phyloP scores from a whole-genome alignment of 768 basidiomycete species.

The Heimioporus sp. region DNA sequence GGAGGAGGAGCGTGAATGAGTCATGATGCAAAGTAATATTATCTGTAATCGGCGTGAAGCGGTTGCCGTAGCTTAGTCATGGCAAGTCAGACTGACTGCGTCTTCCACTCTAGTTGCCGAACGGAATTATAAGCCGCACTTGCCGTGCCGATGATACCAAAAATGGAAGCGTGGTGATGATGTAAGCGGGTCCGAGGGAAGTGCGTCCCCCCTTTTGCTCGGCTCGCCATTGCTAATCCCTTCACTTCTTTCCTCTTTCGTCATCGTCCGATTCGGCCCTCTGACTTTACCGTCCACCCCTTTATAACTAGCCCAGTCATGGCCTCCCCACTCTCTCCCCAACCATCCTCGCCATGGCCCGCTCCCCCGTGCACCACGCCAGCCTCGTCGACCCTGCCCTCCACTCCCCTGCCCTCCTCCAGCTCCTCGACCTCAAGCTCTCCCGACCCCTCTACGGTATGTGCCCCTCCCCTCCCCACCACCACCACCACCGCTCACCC shows the following conservation, averaged over 20 bases:
- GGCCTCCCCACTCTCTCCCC: constrained; percentile 1
- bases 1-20: neutral
- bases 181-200: constrained; percentile 4
- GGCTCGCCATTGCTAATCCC: constrained; percentile 25
- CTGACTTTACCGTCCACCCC: constrained; percentile 21
- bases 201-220: too few relatives aligned
- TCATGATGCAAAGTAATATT: neutral
- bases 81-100: neutral
- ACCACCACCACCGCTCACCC: neutral
- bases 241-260: constrained; percentile 24
- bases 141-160: neutral
- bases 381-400: constrained; percentile 60
- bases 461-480: constrained; percentile 23
- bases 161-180: constrained; percentile 1
- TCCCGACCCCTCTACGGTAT: constrained; percentile 61
- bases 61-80: constrained; percentile 15
- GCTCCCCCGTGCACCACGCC: constrained; percentile 42
- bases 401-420: constrained; percentile 65
- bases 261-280: constrained; percentile 36
- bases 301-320: constrained; percentile 32
- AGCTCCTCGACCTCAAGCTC: constrained; percentile 67
- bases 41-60: too few relatives aligned
- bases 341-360: constrained; percentile 14
- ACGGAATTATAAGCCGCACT: neutral
- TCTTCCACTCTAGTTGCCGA: neutral